These are phyloP conservation scores for Danielia oregonensis DNA, from an alignment of 805 yeast genomes.

Conservation along the genomic window DNA sequence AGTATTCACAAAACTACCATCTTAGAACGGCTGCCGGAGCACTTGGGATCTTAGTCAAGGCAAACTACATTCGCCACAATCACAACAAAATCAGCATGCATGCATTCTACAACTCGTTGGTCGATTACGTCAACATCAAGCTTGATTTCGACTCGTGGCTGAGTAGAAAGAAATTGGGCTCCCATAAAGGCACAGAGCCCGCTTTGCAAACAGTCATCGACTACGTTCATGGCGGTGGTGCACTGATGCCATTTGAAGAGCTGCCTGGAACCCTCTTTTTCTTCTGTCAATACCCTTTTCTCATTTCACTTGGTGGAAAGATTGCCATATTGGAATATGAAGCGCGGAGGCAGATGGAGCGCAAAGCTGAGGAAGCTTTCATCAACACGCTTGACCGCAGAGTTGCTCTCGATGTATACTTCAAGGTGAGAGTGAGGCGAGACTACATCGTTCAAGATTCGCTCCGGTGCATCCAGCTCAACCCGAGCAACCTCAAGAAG, in stretches of 20 bases:
- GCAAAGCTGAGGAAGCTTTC: slow-evolving; percentile 87
- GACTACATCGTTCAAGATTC: slow-evolving; percentile 70
- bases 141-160: slow-evolving; percentile 83
- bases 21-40: slow-evolving; percentile 62
- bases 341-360: slow-evolving; percentile 75
- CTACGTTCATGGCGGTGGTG: slow-evolving; percentile 40
- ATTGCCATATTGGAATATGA: slow-evolving; percentile 79
- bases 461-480: slow-evolving; percentile 53
- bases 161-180: slow-evolving; percentile 26
- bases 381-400: slow-evolving; percentile 65
- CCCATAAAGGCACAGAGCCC: slow-evolving; percentile 15
- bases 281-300: slow-evolving; percentile 84
- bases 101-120: slow-evolving; percentile 71
- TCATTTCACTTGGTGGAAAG: slow-evolving; percentile 78
- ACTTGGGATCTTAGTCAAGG: slow-evolving; percentile 51
- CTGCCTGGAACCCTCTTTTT: slow-evolving; percentile 32
- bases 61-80: slow-evolving; percentile 39
- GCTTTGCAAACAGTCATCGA: slow-evolving; percentile 43
- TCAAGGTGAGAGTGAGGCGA: slow-evolving; percentile 68
- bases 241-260: slow-evolving; percentile 5
- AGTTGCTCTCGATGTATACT: slow-evolving; percentile 60
- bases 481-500: slow-evolving; percentile 62
- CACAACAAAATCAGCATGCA: slow-evolving; percentile 27
- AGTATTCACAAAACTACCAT: slow-evolving; percentile 83
- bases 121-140: slow-evolving; percentile 72